Evolutionary conservation across 768 basidiomycete genomes (phyloP).

Genomic region (Lentinus tigrinus): DNA sequence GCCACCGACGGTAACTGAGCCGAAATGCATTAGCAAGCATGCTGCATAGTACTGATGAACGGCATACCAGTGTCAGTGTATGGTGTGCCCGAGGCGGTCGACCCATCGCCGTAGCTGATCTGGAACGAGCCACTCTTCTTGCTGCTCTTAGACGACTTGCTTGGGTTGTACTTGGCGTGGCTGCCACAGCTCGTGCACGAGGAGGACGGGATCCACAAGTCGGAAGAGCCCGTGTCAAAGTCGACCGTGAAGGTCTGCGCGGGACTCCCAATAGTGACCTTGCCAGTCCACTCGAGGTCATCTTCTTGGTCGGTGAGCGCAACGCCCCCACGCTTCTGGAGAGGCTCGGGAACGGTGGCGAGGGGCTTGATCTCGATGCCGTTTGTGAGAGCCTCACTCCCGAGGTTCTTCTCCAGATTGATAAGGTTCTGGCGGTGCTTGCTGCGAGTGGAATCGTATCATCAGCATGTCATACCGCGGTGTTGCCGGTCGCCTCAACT

Average conservation of each 20-base stretch:
- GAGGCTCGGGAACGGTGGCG: constrained; percentile 10
- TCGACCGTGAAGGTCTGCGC: constrained; percentile 35
- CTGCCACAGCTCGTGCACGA: constrained; percentile 13
- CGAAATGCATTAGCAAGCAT: not conserved
- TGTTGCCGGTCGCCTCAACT: no score
- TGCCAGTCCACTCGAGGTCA: constrained; percentile 33
- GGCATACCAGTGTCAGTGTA: constrained; percentile 15
- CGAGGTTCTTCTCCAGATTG: constrained; percentile 14
- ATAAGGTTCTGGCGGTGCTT: constrained; percentile 25
- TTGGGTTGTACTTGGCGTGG: constrained; percentile 10
- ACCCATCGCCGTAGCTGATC: constrained; percentile 21
- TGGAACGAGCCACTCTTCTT: constrained; percentile 18
- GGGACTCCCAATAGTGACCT: constrained; percentile 39
- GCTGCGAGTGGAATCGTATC: constrained; percentile 3
- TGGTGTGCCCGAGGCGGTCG: constrained; percentile 13
- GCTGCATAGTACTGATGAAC: not conserved
- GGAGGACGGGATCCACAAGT: constrained; percentile 23
- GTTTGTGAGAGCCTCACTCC: constrained; percentile 14
- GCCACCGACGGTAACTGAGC: constrained; percentile 19
- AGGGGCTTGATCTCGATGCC: constrained; percentile 30
- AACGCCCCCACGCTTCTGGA: constrained; percentile 17
- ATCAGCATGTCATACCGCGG: not conserved
- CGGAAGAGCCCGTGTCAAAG: constrained; percentile 43
- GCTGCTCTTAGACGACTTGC: constrained; percentile 11
- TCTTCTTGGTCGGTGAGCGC: constrained; percentile 24